Base-by-base conservation (phyloP, 2,329 filamentous ascomycete species). In the Claviceps lovelessii region DNA sequence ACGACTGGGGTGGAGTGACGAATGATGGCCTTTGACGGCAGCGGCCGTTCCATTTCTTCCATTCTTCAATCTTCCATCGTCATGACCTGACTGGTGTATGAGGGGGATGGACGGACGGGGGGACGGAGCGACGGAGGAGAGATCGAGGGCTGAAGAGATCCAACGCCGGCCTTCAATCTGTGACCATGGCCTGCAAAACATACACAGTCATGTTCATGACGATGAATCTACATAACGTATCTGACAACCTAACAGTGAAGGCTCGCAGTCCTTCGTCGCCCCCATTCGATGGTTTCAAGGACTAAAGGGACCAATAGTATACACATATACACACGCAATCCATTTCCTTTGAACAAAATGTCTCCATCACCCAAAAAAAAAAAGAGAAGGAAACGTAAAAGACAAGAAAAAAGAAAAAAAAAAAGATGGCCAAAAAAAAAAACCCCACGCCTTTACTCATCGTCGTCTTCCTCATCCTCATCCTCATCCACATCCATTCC, bases 401-500 rank as follows among this genome's bases (percentile, higher is more conserved):
- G 17, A 31, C 45, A 17, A n/a, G 17, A 19, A 19, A 42, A 42
- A n/a, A 6, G n/a, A 4, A 42, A n/a, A 42, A 42, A 1, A 42
- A 19, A n/a, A 23, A 50, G 4, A 33, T 33, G 15, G 10, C 13
- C 13, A 41, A 8, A n/a, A 41, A n/a, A 41, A 17, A 41, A 17
- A 28, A 3, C 29, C 23, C 23, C 1, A 4, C 31, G n/a, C 17
- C n/a, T 35, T n/a, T 53, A 53, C 53, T 68, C 84, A 29, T 86
- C 85, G 11, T 88, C 88, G 49, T 88, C 85, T 68, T 49, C 48
- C 1, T 50, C 48, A 2, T 50, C 48, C 1, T 50, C 48, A 0
- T 90, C 88, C 49, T 88, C 85, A 68, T 95, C 90, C 65, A 96
- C 88, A 55, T 97, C 93, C 88, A 93, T 94, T 5, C 89, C 89